Conservation (phyloP, 441 rosid species). For the Manihot esculenta region DNA sequence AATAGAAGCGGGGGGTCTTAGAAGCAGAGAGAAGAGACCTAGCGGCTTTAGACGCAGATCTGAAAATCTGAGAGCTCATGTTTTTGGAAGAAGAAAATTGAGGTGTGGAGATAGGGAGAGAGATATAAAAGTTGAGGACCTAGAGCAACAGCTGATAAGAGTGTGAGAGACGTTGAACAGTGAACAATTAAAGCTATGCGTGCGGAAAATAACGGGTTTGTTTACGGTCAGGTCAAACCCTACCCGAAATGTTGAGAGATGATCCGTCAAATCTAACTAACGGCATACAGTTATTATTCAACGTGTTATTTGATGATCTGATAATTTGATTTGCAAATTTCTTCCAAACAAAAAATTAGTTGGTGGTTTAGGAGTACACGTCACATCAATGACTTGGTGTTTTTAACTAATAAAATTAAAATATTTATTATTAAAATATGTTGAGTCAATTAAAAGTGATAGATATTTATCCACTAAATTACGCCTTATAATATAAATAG, state of each 20-base stretch:
- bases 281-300: background rate
- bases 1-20: conserved; percentile 60
- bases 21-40: conserved; percentile 72
- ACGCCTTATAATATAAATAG: no score
- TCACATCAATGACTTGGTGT: no score
- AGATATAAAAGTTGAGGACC: conserved; percentile 1
- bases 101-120: background rate
- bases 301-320: no score
- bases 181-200: background rate
- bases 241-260: conserved; percentile 9
- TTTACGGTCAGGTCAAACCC: conserved; percentile 29
- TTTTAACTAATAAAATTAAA: no score
- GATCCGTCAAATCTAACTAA: conserved; percentile 16
- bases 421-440: no score
- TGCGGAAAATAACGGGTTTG: background rate
- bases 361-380: no score
- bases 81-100: conserved; percentile 5
- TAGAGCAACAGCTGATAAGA: background rate
- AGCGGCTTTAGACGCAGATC: conserved; percentile 78
- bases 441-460: no score
- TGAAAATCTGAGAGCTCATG: conserved; percentile 73
- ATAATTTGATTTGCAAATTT: no score
- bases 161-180: background rate
- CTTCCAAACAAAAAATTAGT: no score
- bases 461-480: no score